Conservation (phyloP, 2,329 filamentous ascomycete species). For the Diaporthe longicolla region DNA sequence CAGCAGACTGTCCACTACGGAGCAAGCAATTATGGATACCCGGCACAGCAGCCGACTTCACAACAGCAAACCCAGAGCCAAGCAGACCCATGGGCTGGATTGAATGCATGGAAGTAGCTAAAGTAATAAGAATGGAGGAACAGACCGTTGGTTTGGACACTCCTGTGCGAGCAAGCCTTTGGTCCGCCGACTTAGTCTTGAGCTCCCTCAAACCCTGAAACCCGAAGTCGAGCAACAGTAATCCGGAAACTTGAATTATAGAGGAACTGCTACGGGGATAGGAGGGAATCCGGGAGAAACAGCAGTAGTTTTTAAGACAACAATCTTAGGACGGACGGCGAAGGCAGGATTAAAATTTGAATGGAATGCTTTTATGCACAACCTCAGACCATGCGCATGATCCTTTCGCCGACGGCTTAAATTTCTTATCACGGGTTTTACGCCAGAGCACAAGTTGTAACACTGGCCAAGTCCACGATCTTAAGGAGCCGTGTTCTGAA, state of each 20-base stretch:
- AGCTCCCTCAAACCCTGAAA: not conserved
- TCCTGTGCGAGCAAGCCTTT: not conserved
- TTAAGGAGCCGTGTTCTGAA: not conserved
- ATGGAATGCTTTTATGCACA: conserved; percentile 13
- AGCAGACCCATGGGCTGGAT: conserved; percentile 77
- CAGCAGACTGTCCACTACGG: conserved; percentile 73
- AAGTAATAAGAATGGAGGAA: not conserved
- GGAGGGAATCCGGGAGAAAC: not conserved
- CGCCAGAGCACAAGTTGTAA: not conserved
- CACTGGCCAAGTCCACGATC: too few relatives aligned
- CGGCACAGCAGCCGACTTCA: conserved; percentile 65
- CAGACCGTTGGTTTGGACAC: not conserved
- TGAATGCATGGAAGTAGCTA: conserved; percentile 76
- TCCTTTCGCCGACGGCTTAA: not conserved
- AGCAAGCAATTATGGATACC: conserved; percentile 58
- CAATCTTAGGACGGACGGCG: not conserved
- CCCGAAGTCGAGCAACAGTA: conserved; percentile 4
- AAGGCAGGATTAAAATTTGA: conserved; percentile 26
- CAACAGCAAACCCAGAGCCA: conserved; percentile 49
- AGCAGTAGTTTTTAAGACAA: not conserved
- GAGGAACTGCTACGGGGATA: not conserved
- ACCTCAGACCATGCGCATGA: not conserved
- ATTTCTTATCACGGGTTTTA: not conserved
- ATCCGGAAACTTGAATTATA: not conserved
- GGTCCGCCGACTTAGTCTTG: not conserved